Evolutionary conservation across 1,284 basidiomycete genomes (phyloP), one percentile per base, ranked within the genome.

Genomic region (Marasmius tenuissimus): DNA sequence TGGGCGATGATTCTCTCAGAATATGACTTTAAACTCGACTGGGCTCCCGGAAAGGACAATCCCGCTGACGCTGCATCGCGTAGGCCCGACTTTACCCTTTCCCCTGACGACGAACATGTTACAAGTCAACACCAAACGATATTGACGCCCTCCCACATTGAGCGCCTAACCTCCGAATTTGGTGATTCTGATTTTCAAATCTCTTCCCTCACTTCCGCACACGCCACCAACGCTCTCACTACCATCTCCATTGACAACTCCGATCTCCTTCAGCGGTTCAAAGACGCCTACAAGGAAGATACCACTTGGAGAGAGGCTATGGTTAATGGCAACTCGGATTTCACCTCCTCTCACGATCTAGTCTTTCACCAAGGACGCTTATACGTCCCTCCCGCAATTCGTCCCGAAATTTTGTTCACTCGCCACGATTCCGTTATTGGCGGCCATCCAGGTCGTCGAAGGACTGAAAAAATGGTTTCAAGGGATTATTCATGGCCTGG

Each of bases 51-150:
- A 11, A 40, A 53, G 2, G 22, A 70, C 27, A 73, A 71, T 39
- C 70, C 75, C 7, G 78, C 81, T 40, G 71, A 80, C 8, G 62
- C 67, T 10, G 71, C 69, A 12, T 76, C 40, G 3, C 11, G 40
- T 3, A 2, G 40, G 2, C n/a, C 40, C 11, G 6, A 42, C n/a
- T 42, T 42, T 6, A 42, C 6, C 2, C n/a, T 6, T 2, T n/a
- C 3, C 2, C 12, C 2, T 2, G 6, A 2, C 11, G 40, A 42
- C n/a, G 40, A 42, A 42, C n/a, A n/a, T 3, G 3, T 2, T 6
- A 42, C 40, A 2, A 6, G 3, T n/a, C 40, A 42, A 42, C 40
- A 42, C n/a, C 40, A 6, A 2, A 12, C 11, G 2, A 12, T 42
- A 42, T 6, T 42, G 6, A 3, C 40, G 6, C 3, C 11, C 6